A percentile compares a stretch with the other conserved stretches of the same genome.
phyloP scores from a whole-genome alignment of 352 stramenopile genomes.

The Globisporangium acanthophoron region DNA sequence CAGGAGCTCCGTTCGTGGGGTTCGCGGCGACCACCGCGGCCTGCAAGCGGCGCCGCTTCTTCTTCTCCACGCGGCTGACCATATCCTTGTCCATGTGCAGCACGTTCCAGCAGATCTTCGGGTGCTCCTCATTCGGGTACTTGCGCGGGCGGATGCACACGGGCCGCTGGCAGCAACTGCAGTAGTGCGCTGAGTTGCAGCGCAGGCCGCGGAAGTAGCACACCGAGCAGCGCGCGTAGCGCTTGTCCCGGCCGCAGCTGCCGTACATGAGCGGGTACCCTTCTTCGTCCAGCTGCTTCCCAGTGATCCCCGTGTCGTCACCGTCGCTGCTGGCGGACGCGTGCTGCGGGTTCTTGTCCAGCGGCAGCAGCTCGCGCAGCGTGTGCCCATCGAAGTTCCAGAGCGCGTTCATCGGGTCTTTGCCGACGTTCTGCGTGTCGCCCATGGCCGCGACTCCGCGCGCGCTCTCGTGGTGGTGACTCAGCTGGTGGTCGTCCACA shows the following conservation, averaged over 20 bases:
- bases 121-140: conserved; percentile 59
- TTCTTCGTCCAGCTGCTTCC: conserved; percentile 32
- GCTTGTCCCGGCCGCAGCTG: conserved; percentile 63
- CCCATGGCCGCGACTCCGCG: conserved; percentile 3
- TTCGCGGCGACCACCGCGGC: not conserved
- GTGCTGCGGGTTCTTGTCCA: conserved; percentile 32
- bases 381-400: conserved; percentile 62
- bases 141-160: conserved; percentile 64
- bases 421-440: conserved; percentile 13
- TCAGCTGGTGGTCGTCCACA: conserved; percentile 1
- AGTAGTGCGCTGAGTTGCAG: conserved; percentile 68
- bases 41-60: conserved; percentile 51
- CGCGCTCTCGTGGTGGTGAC: not conserved
- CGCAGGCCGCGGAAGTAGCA: conserved; percentile 68
- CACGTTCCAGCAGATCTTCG: conserved; percentile 81
- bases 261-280: conserved; percentile 50
- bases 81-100: conserved; percentile 75
- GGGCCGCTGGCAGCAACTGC: conserved; percentile 59
- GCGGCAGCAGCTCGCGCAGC: conserved; percentile 36
- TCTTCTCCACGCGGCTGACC: conserved; percentile 67
- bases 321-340: conserved; percentile 8
- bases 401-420: conserved; percentile 56
- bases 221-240: conserved; percentile 64
- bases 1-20: not conserved
- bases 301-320: conserved; percentile 6